Evolutionary conservation across 805 yeast species (phyloP).

Genomic region (Candida ficus): DNA sequence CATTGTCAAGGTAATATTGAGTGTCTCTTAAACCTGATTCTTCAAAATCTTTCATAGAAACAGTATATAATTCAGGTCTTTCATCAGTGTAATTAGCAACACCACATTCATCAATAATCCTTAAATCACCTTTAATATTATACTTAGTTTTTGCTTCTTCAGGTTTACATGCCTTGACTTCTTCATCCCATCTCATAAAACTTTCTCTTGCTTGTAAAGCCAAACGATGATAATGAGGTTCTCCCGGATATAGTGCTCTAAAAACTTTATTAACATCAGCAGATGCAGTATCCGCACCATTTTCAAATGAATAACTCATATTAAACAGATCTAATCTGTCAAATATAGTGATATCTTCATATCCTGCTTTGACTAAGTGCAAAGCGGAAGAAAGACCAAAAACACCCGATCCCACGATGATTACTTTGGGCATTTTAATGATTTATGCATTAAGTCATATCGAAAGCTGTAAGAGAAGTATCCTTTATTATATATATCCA

Average conservation of each 20-base stretch:
- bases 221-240: constrained; percentile 28
- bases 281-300: constrained; percentile 39
- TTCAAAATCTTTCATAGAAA: constrained; percentile 23
- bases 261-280: constrained; percentile 37
- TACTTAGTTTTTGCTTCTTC: constrained; percentile 13
- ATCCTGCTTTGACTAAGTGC: constrained; percentile 33
- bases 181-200: constrained; percentile 15
- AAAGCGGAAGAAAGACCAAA: constrained; percentile 45
- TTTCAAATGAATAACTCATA: constrained; percentile 26
- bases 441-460: too few relatives aligned
- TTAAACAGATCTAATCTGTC: constrained; percentile 30
- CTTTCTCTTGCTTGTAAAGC: constrained; percentile 17
- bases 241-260: constrained; percentile 33
- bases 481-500: too few relatives aligned
- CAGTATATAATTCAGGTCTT: constrained; percentile 5
- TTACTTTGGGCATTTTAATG: too few relatives aligned
- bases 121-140: constrained; percentile 10
- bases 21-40: constrained; percentile 26
- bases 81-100: constrained; percentile 9
- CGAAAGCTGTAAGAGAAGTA: too few relatives aligned
- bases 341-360: constrained; percentile 32
- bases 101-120: constrained; percentile 15
- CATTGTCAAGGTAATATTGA: constrained; percentile 25
- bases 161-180: constrained; percentile 1
- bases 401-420: constrained; percentile 44